phyloP scores from a whole-genome alignment of 208 protist genomes.

The Acanthamoeba lenticulata region DNA sequence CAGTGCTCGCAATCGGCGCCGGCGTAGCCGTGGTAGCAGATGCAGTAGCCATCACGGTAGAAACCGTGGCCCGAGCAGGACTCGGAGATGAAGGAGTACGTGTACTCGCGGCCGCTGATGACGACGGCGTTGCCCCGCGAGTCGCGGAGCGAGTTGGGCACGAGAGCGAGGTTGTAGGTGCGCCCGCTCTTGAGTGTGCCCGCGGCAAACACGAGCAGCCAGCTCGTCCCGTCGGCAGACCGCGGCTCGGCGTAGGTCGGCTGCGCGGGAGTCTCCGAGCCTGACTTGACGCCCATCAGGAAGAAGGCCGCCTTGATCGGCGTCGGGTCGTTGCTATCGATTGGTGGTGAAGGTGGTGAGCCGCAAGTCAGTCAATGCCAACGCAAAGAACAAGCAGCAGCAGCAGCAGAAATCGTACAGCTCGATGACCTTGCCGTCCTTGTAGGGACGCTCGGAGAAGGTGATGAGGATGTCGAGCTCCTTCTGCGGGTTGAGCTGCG shows the following conservation, averaged over 20 bases:
- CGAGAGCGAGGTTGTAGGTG: conserved; percentile 44
- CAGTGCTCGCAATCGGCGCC: conserved; percentile 53
- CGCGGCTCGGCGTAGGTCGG: conserved; percentile 11
- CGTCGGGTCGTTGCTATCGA: neutral
- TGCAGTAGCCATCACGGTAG: neutral
- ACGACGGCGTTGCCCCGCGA: neutral
- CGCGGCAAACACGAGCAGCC: neutral
- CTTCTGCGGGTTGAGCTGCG: conserved; percentile 17
- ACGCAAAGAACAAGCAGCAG: neutral
- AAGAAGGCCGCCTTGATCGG: neutral
- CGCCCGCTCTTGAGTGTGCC: neutral
- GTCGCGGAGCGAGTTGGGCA: neutral
- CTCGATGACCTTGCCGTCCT: neutral
- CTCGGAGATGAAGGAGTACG: neutral
- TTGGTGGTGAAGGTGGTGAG: neutral
- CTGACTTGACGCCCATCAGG: neutral
- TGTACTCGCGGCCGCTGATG: conserved; percentile 24
- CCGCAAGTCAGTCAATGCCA: neutral
- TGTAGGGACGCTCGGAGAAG: conserved; percentile 1
- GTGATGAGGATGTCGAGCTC: conserved; percentile 21
- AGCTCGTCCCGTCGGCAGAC: conserved; percentile 13
- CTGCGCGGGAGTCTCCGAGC: neutral
- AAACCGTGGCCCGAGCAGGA: conserved; percentile 25
- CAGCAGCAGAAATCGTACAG: neutral
- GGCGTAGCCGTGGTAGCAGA: neutral